Conservation (phyloP, 148 eudicot species). For the Suaeda aralocaspica region DNA sequence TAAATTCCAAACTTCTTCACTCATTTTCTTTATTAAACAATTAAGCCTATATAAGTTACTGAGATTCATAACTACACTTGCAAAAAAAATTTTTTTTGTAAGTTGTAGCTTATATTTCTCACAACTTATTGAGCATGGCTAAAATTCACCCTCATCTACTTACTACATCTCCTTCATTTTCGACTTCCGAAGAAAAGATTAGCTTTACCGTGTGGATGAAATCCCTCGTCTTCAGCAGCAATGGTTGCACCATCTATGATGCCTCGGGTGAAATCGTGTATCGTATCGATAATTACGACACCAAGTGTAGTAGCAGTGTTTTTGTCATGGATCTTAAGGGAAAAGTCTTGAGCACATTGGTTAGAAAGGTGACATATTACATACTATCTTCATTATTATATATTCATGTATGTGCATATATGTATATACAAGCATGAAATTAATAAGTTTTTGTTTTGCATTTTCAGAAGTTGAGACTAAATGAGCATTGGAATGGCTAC, state of each 20-base stretch:
- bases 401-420: too few relatives aligned
- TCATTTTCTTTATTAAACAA: neutral
- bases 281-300: slow-evolving; percentile 73
- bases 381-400: too few relatives aligned
- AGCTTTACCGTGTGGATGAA: slow-evolving; percentile 83
- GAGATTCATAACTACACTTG: neutral
- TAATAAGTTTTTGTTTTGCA: neutral
- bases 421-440: neutral
- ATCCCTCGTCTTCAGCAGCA: slow-evolving; percentile 57
- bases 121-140: slow-evolving; percentile 12
- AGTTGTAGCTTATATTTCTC: neutral
- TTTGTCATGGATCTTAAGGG: slow-evolving; percentile 77
- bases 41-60: neutral
- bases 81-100: neutral
- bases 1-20: neutral
- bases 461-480: slow-evolving; percentile 44
- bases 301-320: slow-evolving; percentile 47
- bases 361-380: slow-evolving; percentile 66
- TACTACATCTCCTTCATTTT: slow-evolving; percentile 13
- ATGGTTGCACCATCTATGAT: slow-evolving; percentile 69
- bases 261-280: slow-evolving; percentile 55
- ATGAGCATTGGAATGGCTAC: slow-evolving; percentile 54
- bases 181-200: slow-evolving; percentile 22
- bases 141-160: slow-evolving; percentile 43
- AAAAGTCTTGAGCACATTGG: slow-evolving; percentile 51